Conservation (phyloP, 2,329 filamentous ascomycete genomes). For the Calonectria honghensis region DNA sequence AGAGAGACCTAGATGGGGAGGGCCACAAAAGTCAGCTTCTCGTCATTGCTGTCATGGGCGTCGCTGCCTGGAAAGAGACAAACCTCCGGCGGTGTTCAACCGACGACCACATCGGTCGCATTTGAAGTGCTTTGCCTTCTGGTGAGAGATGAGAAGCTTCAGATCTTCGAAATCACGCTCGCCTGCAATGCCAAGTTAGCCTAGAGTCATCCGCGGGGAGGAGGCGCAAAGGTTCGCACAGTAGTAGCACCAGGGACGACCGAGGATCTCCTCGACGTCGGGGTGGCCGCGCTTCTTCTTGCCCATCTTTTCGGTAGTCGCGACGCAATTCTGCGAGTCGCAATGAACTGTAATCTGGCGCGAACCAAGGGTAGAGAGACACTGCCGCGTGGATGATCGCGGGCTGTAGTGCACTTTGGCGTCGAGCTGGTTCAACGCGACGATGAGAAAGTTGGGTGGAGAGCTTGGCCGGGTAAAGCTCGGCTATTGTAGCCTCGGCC, state of each 20-base stretch:
- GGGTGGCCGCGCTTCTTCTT: slow-evolving; percentile 94
- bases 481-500: slow-evolving; percentile 42
- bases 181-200: slow-evolving; percentile 65
- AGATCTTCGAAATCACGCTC: slow-evolving; percentile 98
- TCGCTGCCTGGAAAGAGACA: slow-evolving; percentile 51
- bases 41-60: neutral
- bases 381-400: slow-evolving; percentile 45
- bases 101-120: slow-evolving; percentile 92
- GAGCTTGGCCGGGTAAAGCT: slow-evolving; percentile 53
- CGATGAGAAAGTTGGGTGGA: slow-evolving; percentile 47
- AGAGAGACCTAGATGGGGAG: slow-evolving; percentile 80
- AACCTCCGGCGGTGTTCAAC: slow-evolving; percentile 95
- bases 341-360: slow-evolving; percentile 18
- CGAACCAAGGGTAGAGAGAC: slow-evolving; percentile 40
- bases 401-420: slow-evolving; percentile 46
- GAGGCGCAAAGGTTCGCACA: slow-evolving; percentile 70
- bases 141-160: slow-evolving; percentile 96
- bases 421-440: slow-evolving; percentile 53
- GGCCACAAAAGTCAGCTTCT: slow-evolving; percentile 43
- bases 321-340: slow-evolving; percentile 1
- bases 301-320: slow-evolving; percentile 73
- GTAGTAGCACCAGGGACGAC: slow-evolving; percentile 97
- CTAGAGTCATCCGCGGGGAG: slow-evolving; percentile 37
- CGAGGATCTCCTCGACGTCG: slow-evolving; percentile 90
- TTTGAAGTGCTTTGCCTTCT: slow-evolving; percentile 99